Base-by-base conservation (phyloP, 345 rosid species). In the Streptanthus diversifolius region DNA sequence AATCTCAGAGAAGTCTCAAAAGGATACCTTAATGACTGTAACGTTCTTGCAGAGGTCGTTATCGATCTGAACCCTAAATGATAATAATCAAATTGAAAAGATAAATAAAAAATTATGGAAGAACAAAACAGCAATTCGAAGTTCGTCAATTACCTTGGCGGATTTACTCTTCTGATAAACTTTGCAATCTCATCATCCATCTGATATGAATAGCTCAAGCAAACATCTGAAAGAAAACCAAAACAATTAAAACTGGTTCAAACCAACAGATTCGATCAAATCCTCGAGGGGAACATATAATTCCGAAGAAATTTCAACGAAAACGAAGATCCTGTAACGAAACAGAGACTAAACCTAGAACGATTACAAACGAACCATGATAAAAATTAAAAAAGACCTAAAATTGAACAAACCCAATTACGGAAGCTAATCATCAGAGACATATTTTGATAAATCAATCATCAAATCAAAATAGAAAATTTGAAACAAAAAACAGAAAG, bases 111-210 rank as follows among this genome's bases (percentile, higher is more conserved):
- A 57, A 58, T 7, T 3, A 17, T 5, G 19, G 72, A 54, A 57
- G 10, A 66, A 25, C 3, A 66, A 13, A 21, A 37, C 0, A 57
- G 4, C 24, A 44, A 71, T 47, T 40, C 4, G 13, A 36, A 47
- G 54, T 57, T 69, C 45, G 3, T 48, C 33, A 32, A 44, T 13
- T 68, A 88, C 96, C 93, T 93, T 56, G 98, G 98, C 11, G 97
- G 98, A 80, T 93, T 93, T 82, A 93, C 85, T 83, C 91, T 87
- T 77, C 79, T 72, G 61, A 88, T 83, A 48, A 93, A 86, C 71
- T 87, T 93, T 75, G 85, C 95, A 79, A 88, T 88, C 62, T 90
- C 98, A 80, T 88, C 90, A 79, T 86, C 90, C 83, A 82, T 85
- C 56, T 81, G 77, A 30, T 81, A 79, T 17, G 98, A 88, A 83